phyloP scores from a whole-genome alignment of 352 stramenopile genomes.

The Phytopythium kandeliae region DNA sequence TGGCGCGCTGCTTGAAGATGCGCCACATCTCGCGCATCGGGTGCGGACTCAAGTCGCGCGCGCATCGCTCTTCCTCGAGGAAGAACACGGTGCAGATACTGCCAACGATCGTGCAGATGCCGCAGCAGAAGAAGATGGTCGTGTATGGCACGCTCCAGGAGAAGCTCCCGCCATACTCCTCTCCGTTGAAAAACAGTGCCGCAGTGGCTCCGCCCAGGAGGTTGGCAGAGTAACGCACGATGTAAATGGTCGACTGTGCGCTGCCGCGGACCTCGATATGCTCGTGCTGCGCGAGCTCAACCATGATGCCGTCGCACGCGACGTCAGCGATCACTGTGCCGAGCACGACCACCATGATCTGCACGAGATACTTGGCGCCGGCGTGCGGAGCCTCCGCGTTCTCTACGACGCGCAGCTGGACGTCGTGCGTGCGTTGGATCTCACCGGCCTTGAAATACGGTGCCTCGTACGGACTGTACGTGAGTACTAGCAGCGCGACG shows the following conservation, averaged over 20 bases:
- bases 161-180: constrained; percentile 58
- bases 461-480: constrained; percentile 29
- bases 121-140: constrained; percentile 49
- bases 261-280: constrained; percentile 53
- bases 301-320: constrained; percentile 35
- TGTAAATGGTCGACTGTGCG: constrained; percentile 63
- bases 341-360: constrained; percentile 43
- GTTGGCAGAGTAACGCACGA: constrained; percentile 47
- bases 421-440: too few relatives aligned
- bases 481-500: constrained; percentile 36
- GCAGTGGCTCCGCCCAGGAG: constrained; percentile 35
- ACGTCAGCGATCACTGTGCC: constrained; percentile 44
- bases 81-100: constrained; percentile 33
- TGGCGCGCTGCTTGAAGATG: constrained; percentile 62
- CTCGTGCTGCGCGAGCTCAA: constrained; percentile 54
- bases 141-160: constrained; percentile 44
- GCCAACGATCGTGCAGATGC: constrained; percentile 27
- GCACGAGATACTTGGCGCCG: constrained; percentile 36
- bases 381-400: constrained; percentile 28
- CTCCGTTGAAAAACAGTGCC: constrained; percentile 57
- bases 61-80: constrained; percentile 34
- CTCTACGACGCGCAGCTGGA: too few relatives aligned
- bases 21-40: constrained; percentile 60
- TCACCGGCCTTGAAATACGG: constrained; percentile 35
- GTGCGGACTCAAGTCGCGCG: constrained; percentile 18